These are phyloP conservation scores for Monosporascus sp. DNA, from an alignment of 2,329 filamentous ascomycete species.

Conservation along the genomic window DNA sequence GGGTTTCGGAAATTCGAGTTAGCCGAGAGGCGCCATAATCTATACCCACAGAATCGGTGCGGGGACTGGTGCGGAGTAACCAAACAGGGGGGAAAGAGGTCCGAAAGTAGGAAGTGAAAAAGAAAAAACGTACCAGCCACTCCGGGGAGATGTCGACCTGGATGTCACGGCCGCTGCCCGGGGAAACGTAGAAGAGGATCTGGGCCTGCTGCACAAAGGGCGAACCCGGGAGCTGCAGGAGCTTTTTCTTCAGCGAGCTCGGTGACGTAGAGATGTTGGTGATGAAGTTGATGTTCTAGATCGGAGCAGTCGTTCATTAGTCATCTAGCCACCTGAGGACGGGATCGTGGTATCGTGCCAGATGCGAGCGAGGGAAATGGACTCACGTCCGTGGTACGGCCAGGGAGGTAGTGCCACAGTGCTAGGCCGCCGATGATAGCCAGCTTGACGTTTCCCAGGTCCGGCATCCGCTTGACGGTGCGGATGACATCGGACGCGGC, in stretches of 20 bases:
- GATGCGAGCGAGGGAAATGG: not conserved
- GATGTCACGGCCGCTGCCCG: constrained; percentile 11
- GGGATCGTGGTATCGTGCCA: too few relatives aligned
- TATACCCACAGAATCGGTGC: too few relatives aligned
- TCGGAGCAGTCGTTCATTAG: not conserved
- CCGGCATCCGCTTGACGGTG: constrained; percentile 21
- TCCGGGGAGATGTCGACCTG: constrained; percentile 18
- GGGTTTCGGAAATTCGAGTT: too few relatives aligned
- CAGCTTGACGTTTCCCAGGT: constrained; percentile 15
- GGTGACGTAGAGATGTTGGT: constrained; percentile 16
- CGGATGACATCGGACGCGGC: constrained; percentile 22
- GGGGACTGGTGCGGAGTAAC: not conserved
- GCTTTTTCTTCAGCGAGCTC: constrained; percentile 14
- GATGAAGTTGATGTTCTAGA: constrained; percentile 22
- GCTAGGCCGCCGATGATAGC: constrained; percentile 21
- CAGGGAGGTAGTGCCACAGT: constrained; percentile 20
- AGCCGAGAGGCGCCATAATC: too few relatives aligned
- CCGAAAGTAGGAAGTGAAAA: not conserved
- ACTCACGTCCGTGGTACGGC: constrained; percentile 18
- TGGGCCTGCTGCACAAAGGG: constrained; percentile 16
- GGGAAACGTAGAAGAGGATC: constrained; percentile 15
- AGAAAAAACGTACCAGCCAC: constrained; percentile 17
- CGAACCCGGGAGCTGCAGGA: constrained; percentile 16
- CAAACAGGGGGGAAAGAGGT: not conserved
- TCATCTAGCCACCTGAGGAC: too few relatives aligned